Percentiles rank a stretch among this genome's conserved stretches.
Evolutionary conservation across 202 grass and related monocot species (phyloP).

Genomic region (Schoenoplectus triqueter): DNA sequence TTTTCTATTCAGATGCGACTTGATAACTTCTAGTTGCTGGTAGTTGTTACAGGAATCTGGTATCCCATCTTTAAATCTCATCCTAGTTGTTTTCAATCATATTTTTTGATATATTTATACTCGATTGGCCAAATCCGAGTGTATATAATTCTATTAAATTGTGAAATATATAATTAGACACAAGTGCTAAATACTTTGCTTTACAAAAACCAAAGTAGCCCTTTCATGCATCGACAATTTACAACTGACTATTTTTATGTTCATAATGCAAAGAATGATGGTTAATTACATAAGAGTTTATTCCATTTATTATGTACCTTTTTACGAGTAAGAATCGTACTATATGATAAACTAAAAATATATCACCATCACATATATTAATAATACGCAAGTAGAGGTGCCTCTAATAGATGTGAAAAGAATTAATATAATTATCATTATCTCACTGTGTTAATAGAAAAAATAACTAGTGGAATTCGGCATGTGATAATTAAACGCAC

Average conservation of each 20-base stretch:
- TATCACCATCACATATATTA: too few relatives aligned
- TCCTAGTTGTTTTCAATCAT: background rate
- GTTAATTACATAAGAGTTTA: background rate
- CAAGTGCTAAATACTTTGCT: background rate
- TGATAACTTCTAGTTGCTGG: background rate
- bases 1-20: background rate
- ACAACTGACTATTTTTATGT: too few relatives aligned
- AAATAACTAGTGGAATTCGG: background rate
- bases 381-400: too few relatives aligned
- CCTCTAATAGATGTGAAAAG: too few relatives aligned
- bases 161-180: background rate
- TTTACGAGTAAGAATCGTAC: too few relatives aligned
- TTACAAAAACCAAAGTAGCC: background rate
- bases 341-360: background rate
- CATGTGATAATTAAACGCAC: constrained; percentile 29
- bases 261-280: background rate
- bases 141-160: constrained; percentile 14
- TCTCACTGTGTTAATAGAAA: background rate
- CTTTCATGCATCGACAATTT: background rate
- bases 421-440: background rate
- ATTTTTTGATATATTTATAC: constrained; percentile 5
- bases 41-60: constrained; percentile 4
- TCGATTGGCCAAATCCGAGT: background rate
- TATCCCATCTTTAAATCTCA: constrained; percentile 5
- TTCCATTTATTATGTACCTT: too few relatives aligned